These are phyloP conservation scores for Leishmania lainsoni DNA, from an alignment of 208 protist species.

Conservation along the genomic window DNA sequence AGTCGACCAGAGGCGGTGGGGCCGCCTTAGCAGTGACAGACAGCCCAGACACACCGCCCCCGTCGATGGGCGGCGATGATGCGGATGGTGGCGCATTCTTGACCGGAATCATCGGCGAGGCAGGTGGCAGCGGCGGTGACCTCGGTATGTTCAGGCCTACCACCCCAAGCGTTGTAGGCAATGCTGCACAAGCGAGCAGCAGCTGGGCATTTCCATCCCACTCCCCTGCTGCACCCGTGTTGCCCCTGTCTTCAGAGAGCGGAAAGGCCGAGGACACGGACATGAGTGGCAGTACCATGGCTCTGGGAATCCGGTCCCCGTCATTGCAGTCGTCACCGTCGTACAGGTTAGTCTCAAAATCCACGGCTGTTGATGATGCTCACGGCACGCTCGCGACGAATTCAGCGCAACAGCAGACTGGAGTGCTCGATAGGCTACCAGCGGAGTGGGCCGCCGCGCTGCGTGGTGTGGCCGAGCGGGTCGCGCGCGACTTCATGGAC, in stretches of 20 bases:
- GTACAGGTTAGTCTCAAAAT: not conserved
- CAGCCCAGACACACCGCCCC: not conserved
- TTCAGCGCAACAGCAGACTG: not conserved
- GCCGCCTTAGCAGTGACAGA: not conserved
- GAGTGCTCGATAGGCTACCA: slow-evolving; percentile 19
- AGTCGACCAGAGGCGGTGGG: not conserved
- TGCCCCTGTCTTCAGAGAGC: not conserved
- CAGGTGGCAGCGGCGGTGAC: not conserved
- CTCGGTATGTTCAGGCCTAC: not conserved
- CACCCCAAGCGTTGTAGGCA: not conserved
- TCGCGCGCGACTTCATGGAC: slow-evolving; percentile 47
- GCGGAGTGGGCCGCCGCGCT: slow-evolving; percentile 48
- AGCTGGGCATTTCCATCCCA: not conserved
- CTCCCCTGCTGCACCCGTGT: not conserved
- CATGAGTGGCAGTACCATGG: not conserved
- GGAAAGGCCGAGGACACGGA: not conserved
- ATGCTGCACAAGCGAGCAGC: not conserved
- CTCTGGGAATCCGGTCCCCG: not conserved
- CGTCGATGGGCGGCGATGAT: not conserved
- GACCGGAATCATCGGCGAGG: not conserved
- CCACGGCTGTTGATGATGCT: not conserved
- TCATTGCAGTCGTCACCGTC: not conserved
- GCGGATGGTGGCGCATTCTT: slow-evolving; percentile 10
- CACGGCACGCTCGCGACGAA: not conserved
- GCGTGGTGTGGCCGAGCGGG: slow-evolving; percentile 52